A percentile compares a stretch with the other conserved stretches of the same genome.
phyloP scores from a whole-genome alignment of 169 alveolate genomes.

The Cryptosporidium tyzzeri region DNA sequence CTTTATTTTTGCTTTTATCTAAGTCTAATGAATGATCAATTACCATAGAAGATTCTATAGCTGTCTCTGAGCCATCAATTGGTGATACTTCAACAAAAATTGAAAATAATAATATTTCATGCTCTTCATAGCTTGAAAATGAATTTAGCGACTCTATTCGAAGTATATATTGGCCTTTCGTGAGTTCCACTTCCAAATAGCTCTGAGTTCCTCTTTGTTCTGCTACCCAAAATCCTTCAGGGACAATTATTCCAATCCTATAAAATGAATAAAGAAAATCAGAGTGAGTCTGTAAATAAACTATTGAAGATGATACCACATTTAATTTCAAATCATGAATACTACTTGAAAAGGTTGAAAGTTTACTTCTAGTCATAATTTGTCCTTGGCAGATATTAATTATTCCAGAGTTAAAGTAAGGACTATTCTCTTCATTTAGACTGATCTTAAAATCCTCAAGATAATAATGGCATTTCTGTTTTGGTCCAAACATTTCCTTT shows the following conservation, averaged over 20 bases:
- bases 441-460: slow-evolving; percentile 22
- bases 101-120: slow-evolving; percentile 42
- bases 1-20: background rate
- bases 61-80: slow-evolving; percentile 51
- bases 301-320: slow-evolving; percentile 45
- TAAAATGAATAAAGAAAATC: slow-evolving; percentile 38
- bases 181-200: slow-evolving; percentile 75
- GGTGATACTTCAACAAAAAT: slow-evolving; percentile 32
- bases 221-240: slow-evolving; percentile 81
- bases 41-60: slow-evolving; percentile 21
- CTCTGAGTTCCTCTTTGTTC: slow-evolving; percentile 79
- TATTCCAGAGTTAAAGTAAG: slow-evolving; percentile 56
- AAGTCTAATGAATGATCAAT: slow-evolving; percentile 35
- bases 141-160: slow-evolving; percentile 64
- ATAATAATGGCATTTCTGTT: slow-evolving; percentile 34
- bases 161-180: slow-evolving; percentile 75
- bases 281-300: slow-evolving; percentile 32
- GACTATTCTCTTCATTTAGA: slow-evolving; percentile 20
- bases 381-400: slow-evolving; percentile 67
- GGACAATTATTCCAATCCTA: slow-evolving; percentile 80
- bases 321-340: slow-evolving; percentile 43
- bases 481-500: slow-evolving; percentile 17
- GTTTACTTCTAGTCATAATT: slow-evolving; percentile 11
- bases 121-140: slow-evolving; percentile 56
- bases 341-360: slow-evolving; percentile 16